Evolutionary conservation across 129 eudicot genomes (phyloP).

Genomic region (Artemisia annua): DNA sequence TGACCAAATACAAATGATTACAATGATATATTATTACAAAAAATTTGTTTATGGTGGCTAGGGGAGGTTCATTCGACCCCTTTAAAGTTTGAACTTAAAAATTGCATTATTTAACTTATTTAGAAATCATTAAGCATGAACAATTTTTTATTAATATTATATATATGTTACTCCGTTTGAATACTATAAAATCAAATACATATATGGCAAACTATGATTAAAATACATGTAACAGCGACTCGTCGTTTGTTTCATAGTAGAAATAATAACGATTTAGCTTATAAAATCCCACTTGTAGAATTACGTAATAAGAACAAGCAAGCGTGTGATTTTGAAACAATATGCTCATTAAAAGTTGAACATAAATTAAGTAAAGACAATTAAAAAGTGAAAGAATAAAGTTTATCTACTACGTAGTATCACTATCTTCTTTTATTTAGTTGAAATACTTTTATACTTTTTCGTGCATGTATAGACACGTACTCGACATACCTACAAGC

Average conservation of each 20-base stretch:
- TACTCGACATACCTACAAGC: too few species aligned
- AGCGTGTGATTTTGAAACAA: constrained; percentile 18
- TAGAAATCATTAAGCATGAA: background rate
- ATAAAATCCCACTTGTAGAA: constrained; percentile 10
- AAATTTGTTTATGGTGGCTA: constrained; percentile 17
- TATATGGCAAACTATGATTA: background rate
- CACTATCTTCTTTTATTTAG: background rate
- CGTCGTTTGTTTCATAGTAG: constrained; percentile 5
- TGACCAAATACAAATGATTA: constrained; percentile 37
- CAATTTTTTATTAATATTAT: background rate
- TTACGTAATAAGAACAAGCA: constrained; percentile 20
- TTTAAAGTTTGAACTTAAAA: background rate
- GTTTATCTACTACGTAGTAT: background rate
- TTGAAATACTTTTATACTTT: too few species aligned
- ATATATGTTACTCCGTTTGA: too few species aligned
- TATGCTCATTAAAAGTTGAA: background rate
- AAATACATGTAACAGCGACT: constrained; percentile 3
- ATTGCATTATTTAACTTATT: background rate
- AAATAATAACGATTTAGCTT: background rate
- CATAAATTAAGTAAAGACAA: background rate
- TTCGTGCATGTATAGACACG: too few species aligned
- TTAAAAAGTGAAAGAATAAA: background rate
- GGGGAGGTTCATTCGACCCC: constrained; percentile 13
- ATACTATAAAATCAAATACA: background rate
- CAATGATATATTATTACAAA: constrained; percentile 2